A percentile compares a stretch with the other conserved stretches of the same genome.
Evolutionary conservation across 2,329 filamentous ascomycete species (phyloP).

Genomic region (Waltergamsia citrina): DNA sequence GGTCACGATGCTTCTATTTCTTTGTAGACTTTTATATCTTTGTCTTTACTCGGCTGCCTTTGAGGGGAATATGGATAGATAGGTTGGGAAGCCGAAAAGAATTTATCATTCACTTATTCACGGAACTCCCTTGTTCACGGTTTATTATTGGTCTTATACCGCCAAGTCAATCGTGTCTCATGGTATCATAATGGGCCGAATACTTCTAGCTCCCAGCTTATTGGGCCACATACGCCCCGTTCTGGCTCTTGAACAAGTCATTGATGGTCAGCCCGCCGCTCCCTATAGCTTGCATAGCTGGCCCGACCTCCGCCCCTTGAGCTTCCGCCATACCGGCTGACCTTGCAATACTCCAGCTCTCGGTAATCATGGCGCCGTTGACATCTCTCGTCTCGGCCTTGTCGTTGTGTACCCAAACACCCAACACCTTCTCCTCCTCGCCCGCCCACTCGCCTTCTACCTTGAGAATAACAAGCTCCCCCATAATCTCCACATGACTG

Average conservation of each 20-base stretch:
- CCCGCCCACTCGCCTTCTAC: constrained; percentile 23
- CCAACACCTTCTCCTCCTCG: constrained; percentile 30
- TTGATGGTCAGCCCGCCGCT: constrained; percentile 32
- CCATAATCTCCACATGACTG: constrained; percentile 53
- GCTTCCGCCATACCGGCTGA: constrained; percentile 16
- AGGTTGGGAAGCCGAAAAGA: too few relatives aligned
- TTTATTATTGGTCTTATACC: too few relatives aligned
- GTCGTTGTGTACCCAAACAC: constrained; percentile 46
- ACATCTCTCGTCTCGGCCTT: constrained; percentile 30
- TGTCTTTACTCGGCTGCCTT: not conserved
- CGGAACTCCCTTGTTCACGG: too few relatives aligned
- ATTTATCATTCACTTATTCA: too few relatives aligned
- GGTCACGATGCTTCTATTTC: not conserved
- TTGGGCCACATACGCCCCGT: constrained; percentile 5
- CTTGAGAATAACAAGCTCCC: constrained; percentile 42
- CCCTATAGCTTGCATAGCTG: constrained; percentile 33
- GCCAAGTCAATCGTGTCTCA: constrained; percentile 1
- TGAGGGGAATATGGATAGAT: not conserved
- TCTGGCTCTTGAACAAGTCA: constrained; percentile 31
- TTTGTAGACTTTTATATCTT: not conserved
- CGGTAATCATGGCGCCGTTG: constrained; percentile 30
- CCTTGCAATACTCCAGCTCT: constrained; percentile 29
- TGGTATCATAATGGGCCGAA: not conserved
- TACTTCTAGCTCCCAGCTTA: not conserved
- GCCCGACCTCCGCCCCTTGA: constrained; percentile 23